These are phyloP conservation scores for Solanum gandarillasii DNA, from an alignment of 257 asterid species.

Conservation along the genomic window DNA sequence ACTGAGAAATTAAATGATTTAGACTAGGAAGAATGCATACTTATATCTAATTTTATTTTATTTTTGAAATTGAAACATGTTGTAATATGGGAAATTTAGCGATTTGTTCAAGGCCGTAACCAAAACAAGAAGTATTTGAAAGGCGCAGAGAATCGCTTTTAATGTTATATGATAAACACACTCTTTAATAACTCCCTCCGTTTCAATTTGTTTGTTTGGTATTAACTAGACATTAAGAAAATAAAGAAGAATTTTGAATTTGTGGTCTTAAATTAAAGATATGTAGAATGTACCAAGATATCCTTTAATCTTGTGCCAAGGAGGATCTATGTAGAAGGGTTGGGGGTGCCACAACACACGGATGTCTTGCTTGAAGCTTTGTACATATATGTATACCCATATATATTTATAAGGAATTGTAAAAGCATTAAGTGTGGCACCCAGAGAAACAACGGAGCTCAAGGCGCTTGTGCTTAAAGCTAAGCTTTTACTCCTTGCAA, in stretches of 20 bases:
- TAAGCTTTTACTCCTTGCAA: not conserved
- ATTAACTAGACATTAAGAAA: not conserved
- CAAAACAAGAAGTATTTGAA: not conserved
- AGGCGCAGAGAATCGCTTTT: not conserved
- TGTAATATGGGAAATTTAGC: not conserved
- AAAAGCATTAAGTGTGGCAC: not conserved
- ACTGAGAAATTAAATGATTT: not conserved
- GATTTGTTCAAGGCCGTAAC: not conserved
- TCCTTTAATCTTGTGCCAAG: not conserved
- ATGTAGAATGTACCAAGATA: not conserved
- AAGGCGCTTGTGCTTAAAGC: not conserved
- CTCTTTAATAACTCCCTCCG: not conserved
- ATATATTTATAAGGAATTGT: not conserved
- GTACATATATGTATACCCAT: not conserved
- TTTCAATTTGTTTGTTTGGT: not conserved
- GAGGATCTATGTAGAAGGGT: not conserved
- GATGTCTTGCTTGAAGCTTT: not conserved
- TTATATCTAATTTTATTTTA: not conserved
- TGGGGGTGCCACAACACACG: not conserved
- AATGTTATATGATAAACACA: not conserved
- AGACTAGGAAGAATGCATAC: not conserved
- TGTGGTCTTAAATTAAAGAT: not conserved
- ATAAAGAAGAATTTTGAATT: not conserved
- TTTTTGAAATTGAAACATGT: not conserved
- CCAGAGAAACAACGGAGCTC: not conserved